Base-by-base conservation (phyloP, 2,329 filamentous ascomycete species). In the Monilinia fructicola region DNA sequence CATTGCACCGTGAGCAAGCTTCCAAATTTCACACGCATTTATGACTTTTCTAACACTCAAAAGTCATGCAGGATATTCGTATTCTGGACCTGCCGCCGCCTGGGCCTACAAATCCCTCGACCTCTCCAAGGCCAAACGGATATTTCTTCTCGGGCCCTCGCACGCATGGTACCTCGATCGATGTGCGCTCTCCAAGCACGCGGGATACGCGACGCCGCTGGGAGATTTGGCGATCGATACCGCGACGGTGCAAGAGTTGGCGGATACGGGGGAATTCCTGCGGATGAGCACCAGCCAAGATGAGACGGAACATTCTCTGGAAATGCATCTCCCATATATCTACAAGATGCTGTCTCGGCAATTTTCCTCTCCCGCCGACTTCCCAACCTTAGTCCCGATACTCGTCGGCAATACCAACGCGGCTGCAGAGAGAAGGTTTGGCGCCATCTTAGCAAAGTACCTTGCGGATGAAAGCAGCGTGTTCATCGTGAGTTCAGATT, bases 261-360 rank as follows among this genome's bases (percentile, higher is more conserved):
- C 81, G 63, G 74, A 78, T 2, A 85, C 83, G 4, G 81, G 80
- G n/a, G 79, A 82, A 65, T 90, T 90, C 76, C 79, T 83, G 23
- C 80, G 83, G 63, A 95, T 97, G 81, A 86, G 84, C 1, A 78
- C 78, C 23, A 74, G 80, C 4, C 82, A 87, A 7, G 95, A 99
- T 74, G 85, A 92, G 69, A 84, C 85, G 6, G 95, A 99, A 78
- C 95, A 99, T 78, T 97, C 92, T 62, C 84, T 98, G 1, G 95
- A 99, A 81, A 96, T 99, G 90, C 95, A 99, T 73, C 83, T 98
- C 11, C 94, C 95, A 0, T 97, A 96, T 75, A 90, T 98, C 70
- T 93, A 93, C 82, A 93, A 93, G 76, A 87, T 91, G 64, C 83
- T 87, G 2, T 74, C 83, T 61, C 79, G 82, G 67, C 82, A 81